Conservation (phyloP, 352 stramenopile species). For the Globisporangium rhizosaccharum region DNA sequence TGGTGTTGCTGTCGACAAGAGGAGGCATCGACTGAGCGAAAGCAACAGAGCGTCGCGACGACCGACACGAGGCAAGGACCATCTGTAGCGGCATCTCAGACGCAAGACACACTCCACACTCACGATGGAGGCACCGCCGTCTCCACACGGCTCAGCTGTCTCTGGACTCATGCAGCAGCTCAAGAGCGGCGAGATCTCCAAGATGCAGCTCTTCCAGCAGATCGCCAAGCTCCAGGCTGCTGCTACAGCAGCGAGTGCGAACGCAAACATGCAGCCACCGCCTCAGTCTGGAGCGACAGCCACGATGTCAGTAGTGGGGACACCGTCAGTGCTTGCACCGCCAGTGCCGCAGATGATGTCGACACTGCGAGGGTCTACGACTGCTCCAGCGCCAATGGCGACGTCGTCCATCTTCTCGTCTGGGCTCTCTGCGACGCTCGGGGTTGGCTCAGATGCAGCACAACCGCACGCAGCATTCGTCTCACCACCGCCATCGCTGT, state of each 20-base stretch:
- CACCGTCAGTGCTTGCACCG: neutral
- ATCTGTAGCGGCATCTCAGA: neutral
- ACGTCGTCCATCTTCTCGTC: constrained; percentile 2
- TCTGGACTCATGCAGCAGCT: constrained; percentile 79
- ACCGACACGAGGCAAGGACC: neutral
- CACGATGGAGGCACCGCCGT: constrained; percentile 32
- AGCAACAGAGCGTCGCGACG: too few relatives aligned
- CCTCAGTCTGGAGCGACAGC: neutral
- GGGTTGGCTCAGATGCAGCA: neutral
- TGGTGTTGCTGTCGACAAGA: too few relatives aligned
- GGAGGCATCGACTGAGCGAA: too few relatives aligned
- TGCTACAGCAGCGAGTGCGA: constrained; percentile 1
- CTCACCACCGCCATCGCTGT: neutral
- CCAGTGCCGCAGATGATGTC: neutral
- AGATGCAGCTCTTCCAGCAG: constrained; percentile 82
- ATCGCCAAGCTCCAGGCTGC: constrained; percentile 60
- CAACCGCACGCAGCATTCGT: constrained; percentile 3
- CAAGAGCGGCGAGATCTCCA: constrained; percentile 80
- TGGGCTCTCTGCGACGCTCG: neutral
- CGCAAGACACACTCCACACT: neutral
- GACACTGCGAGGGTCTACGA: neutral
- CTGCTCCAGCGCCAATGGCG: neutral
- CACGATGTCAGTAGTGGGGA: neutral
- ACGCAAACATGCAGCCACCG: constrained; percentile 4
- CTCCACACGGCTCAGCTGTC: constrained; percentile 33